These are phyloP conservation scores for Penicillium nordicum DNA, from an alignment of 2,329 filamentous ascomycete genomes.

Conservation along the genomic window DNA sequence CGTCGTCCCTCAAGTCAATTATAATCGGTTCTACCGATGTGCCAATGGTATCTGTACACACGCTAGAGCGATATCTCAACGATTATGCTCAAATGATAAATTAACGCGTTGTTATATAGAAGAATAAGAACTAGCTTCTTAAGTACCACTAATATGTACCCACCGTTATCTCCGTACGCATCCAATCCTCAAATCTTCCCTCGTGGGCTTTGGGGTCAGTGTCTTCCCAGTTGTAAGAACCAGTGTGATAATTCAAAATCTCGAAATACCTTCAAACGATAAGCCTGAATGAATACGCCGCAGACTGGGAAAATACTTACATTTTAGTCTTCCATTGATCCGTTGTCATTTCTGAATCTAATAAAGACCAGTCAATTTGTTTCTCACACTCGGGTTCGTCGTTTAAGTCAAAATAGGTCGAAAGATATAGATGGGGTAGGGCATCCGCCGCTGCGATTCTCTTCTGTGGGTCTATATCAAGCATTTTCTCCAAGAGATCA, in stretches of 20 bases:
- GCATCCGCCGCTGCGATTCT: slow-evolving; percentile 81
- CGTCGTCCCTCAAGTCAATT: background rate
- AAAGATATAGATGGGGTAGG: slow-evolving; percentile 84
- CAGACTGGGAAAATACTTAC: slow-evolving; percentile 33
- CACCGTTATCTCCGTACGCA: background rate
- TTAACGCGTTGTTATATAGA: background rate
- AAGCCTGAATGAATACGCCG: slow-evolving; percentile 38
- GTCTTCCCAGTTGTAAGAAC: slow-evolving; percentile 1
- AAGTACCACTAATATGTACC: slow-evolving; percentile 1
- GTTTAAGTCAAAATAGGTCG: slow-evolving; percentile 91
- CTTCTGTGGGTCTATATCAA: slow-evolving; percentile 94
- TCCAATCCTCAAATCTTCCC: background rate
- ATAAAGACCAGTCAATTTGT: slow-evolving; percentile 99
- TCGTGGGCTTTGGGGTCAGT: background rate
- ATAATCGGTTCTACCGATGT: background rate
- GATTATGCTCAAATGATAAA: background rate
- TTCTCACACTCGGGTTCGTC: slow-evolving; percentile 92
- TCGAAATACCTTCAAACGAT: slow-evolving; percentile 4
- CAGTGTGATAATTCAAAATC: slow-evolving; percentile 6
- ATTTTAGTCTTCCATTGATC: slow-evolving; percentile 99
- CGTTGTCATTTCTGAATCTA: slow-evolving; percentile 90
- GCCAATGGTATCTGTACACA: background rate
- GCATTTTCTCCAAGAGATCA: slow-evolving; percentile 89
- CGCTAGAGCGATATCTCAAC: background rate
- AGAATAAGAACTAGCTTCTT: background rate